Evolutionary conservation across 371 early-diverging fungal genomes (phyloP), one percentile per base, ranked within the genome.

Genomic region (Mortierella sp.): DNA sequence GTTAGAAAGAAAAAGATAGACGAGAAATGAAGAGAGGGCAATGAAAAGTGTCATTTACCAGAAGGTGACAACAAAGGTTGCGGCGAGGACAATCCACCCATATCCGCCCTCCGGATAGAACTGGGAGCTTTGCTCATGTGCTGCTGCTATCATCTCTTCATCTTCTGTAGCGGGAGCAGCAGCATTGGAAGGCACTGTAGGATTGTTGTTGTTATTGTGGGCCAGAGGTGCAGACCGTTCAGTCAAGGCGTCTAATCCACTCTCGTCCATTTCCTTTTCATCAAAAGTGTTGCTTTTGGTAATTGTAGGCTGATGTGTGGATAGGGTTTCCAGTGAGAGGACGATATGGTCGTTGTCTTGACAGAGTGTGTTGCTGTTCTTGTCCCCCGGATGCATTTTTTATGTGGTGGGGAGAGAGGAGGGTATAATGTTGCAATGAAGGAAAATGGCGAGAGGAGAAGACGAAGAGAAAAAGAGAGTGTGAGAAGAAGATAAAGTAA

Each of bases 81-180:
- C 74, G 1, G 69, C 74, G 26, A 79, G 74, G 5, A 79, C 74
- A 21, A 69, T 19, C 79, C 74, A 79, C 4, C 79, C 79, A 50
- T 79, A 74, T 21, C 64, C 79, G n/a, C 79, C 79, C 31, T 79
- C 79, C 14, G 74, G 79, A 19, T 74, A 73, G 11, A 48, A 50
- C 9, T 67, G 48, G 19, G 24, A 43, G 2, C 34, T 5, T 5
- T 77, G 61, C 19, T 31, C 54, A 24, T 34, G 5, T 26, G 61
- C 19, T 6, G 16, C 34, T 26, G 16, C 14, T 19, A 28, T 40
- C 43, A 6, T 40, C 6, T 40, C 28, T 11, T 61, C 13, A 11
- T 37, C 13, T 53, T 28, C 37, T 72, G 34, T 21, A 46, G 34
- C n/a, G 19, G 21, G 6, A 16, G 13, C 13, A 28, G 31, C 5